These are phyloP conservation scores for Pestalotiopsis sp. DNA, from an alignment of 2,329 filamentous ascomycete genomes.

Conservation along the genomic window DNA sequence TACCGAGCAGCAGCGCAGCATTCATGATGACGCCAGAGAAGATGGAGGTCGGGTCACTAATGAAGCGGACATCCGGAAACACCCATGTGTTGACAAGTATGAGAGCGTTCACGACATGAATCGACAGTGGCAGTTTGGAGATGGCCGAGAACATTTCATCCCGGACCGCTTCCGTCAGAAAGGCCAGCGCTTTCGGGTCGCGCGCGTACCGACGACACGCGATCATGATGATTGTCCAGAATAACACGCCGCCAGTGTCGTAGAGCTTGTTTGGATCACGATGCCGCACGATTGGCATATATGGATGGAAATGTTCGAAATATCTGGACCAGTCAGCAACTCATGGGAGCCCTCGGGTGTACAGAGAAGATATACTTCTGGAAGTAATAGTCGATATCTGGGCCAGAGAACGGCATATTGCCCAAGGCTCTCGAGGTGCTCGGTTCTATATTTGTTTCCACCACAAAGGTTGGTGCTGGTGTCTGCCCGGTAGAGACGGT, in stretches of 20 bases:
- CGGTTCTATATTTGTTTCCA: conserved; percentile 24
- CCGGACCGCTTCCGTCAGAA: conserved; percentile 49
- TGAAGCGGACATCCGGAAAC: conserved; percentile 52
- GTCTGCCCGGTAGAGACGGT: conserved; percentile 28
- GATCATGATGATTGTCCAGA: conserved; percentile 58
- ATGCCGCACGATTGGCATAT: conserved; percentile 52
- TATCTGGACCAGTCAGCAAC: conserved; percentile 38
- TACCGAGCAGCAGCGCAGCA: conserved; percentile 49
- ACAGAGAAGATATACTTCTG: conserved; percentile 40
- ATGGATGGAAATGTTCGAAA: conserved; percentile 54
- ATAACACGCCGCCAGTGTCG: conserved; percentile 48
- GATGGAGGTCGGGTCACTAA: conserved; percentile 52
- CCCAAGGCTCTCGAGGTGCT: conserved; percentile 46
- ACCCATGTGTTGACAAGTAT: conserved; percentile 55
- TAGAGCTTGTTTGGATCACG: conserved; percentile 55
- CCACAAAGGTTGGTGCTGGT: conserved; percentile 26
- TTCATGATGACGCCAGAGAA: conserved; percentile 51
- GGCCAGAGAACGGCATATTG: conserved; percentile 50
- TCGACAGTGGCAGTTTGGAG: conserved; percentile 42
- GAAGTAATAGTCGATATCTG: conserved; percentile 60
- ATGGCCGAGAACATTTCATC: conserved; percentile 48
- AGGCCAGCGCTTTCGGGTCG: conserved; percentile 42
- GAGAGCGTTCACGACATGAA: conserved; percentile 54
- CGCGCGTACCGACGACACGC: conserved; percentile 52
- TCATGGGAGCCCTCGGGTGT: not conserved